Percentiles rank a stretch among this genome's conserved stretches.
These are phyloP conservation scores for Colletotrichum cordylinicola DNA, from an alignment of 2,329 filamentous ascomycete species.

Conservation along the genomic window DNA sequence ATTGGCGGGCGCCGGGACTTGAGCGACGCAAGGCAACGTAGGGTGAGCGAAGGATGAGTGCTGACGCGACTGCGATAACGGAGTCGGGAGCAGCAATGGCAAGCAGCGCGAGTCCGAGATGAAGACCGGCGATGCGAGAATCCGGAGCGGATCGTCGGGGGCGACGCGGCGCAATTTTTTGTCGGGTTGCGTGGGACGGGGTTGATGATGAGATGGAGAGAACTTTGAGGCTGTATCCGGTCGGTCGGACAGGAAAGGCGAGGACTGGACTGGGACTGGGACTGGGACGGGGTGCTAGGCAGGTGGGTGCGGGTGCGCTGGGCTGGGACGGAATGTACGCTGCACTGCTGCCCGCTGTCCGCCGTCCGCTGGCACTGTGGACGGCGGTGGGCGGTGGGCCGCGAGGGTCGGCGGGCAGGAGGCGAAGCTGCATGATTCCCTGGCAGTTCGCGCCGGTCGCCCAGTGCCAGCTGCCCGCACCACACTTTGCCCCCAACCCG, in stretches of 20 bases:
- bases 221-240: constrained; percentile 23
- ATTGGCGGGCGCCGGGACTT: constrained; percentile 20
- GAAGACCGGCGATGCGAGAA: not conserved
- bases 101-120: not conserved
- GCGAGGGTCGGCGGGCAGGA: not conserved
- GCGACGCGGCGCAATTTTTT: constrained; percentile 19
- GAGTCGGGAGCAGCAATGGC: not conserved
- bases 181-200: constrained; percentile 2
- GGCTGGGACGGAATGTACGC: constrained; percentile 20
- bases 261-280: constrained; percentile 13
- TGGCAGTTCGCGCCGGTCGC: not conserved
- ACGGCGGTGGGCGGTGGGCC: not conserved
- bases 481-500: not conserved
- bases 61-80: constrained; percentile 18
- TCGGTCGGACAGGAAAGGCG: constrained; percentile 20
- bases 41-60: not conserved
- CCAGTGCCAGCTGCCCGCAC: not conserved
- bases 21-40: constrained; percentile 20
- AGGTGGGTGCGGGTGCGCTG: not conserved
- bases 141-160: not conserved
- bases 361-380: not conserved
- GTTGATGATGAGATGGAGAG: constrained; percentile 20
- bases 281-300: not conserved
- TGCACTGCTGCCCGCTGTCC: not conserved
- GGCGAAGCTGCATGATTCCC: constrained; percentile 7